Base-by-base conservation (phyloP, 1,284 basidiomycete species). In the Binderoboletus segoi region DNA sequence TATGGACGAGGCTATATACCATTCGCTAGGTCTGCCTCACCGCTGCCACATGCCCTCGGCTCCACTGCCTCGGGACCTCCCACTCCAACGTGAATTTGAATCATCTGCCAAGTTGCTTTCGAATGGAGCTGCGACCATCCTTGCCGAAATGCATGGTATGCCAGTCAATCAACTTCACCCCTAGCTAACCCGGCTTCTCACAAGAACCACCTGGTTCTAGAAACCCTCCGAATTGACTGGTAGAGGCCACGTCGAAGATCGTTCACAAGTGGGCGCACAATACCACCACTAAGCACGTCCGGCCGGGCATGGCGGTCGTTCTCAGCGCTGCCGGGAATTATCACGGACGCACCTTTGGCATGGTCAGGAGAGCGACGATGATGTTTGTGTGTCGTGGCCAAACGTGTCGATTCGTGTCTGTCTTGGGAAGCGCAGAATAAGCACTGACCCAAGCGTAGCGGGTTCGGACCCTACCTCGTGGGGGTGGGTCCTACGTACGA, bases 181-280 rank as follows among this genome's bases (percentile, higher is more conserved):
- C n/a, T n/a, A n/a, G n/a, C n/a, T n/a, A n/a, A n/a, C n/a, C n/a
- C n/a, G n/a, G n/a, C n/a, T n/a, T n/a, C n/a, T n/a, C n/a, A n/a
- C n/a, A n/a, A n/a, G n/a, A n/a, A n/a, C n/a, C n/a, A n/a, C n/a
- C n/a, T n/a, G n/a, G n/a, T n/a, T n/a, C n/a, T n/a, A n/a, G n/a
- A n/a, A n/a, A n/a, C n/a, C n/a, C n/a, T n/a, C n/a, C n/a, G n/a
- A n/a, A n/a, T n/a, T n/a, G n/a, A n/a, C n/a, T n/a, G 10, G 96
- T 99, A 59, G 96, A 99, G 78, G 97, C 95, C 0, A 79, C 81
- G 20, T 66, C 91, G 62, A 93, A 94, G 80, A 81, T 97, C 23
- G 87, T 94, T 0, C 79, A 94, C 64, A 96, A 96, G 77, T 97
- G 95, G 94, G 94, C 85, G 56, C 96, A 96, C 75, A 78, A 98